Evolutionary conservation across 257 asterid genomes (phyloP), one percentile per base, ranked within the genome.

Genomic region (Verbena officinalis): DNA sequence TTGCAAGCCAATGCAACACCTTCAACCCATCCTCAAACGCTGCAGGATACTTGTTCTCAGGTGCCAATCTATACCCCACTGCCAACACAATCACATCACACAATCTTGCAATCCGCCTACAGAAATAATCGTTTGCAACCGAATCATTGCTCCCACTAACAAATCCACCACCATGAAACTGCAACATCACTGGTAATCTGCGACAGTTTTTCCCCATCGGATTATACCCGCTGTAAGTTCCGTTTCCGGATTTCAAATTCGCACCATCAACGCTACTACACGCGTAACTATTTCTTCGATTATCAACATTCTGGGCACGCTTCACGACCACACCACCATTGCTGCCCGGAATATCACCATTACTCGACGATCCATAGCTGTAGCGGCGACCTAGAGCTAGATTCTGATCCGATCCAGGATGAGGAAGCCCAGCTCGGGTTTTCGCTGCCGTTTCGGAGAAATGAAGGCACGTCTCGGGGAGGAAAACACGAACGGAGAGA

Each of bases 1-100:
- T 91, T 3, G 98, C 87, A 65, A 88, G 72, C 98, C 96, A 91
- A 69, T 88, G 87, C 78, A 91, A 73, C 73, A 87, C 95, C 78
- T 84, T 91, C 81, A 86, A 68, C 74, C 98, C 96, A 70, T 91
- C 98, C 71, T 91, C 98, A 64, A 91, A 88, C 5, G 96, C 95
- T 5, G 83, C 91, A 0, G 98, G 98, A 44, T 81, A 91, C 69
- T 78, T 72, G 77, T 84, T 83, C 94, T 91, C 97, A 20, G 96
- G 97, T 0, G 97, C 91, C 67, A 91, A 67, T 69, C 96, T 83
- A 60, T 91, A 91, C 10, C 98, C 98, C 73, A 91, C 95, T 0
- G 94, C 95, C 80, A 91, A 62, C 44, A 91, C 96, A 74, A 91
- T 91, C 64, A 91, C 96, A 73, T 91, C 98, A 65, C 96, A 88